These are phyloP conservation scores for Isabelozyma pseudorhagii DNA, from an alignment of 805 yeast genomes.

Conservation along the genomic window DNA sequence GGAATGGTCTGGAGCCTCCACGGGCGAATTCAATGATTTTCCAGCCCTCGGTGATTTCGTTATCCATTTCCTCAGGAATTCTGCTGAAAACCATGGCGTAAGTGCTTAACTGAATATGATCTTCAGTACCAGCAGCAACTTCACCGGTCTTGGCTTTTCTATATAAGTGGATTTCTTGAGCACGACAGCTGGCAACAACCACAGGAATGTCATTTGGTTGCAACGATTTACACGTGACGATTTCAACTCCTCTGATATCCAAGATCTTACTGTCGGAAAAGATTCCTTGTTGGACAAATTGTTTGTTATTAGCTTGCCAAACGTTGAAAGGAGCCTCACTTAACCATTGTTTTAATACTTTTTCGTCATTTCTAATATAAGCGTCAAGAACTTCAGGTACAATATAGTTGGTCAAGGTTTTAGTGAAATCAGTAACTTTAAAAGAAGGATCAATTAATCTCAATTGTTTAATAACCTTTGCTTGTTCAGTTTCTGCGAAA, in stretches of 20 bases:
- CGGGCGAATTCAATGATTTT: constrained; percentile 90
- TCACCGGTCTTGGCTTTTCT: constrained; percentile 90
- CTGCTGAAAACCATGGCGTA: constrained; percentile 96
- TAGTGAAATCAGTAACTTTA: constrained; percentile 71
- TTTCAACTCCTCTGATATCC: constrained; percentile 93
- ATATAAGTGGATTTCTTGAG: constrained; percentile 90
- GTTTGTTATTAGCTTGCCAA: constrained; percentile 90
- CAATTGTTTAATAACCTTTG: constrained; percentile 84
- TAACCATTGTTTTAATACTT: constrained; percentile 82
- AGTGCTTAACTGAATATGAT: constrained; percentile 86
- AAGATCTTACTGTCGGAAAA: constrained; percentile 88
- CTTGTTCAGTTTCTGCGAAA: constrained; percentile 95
- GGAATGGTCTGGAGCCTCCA: constrained; percentile 85
- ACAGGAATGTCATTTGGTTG: constrained; percentile 94
- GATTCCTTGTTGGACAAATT: constrained; percentile 84
- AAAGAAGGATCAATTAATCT: constrained; percentile 88
- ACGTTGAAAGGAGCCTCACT: constrained; percentile 96
- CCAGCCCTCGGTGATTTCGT: constrained; percentile 96
- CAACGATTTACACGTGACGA: constrained; percentile 79
- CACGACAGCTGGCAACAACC: constrained; percentile 89
- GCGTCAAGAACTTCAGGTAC: constrained; percentile 96
- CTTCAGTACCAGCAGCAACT: constrained; percentile 93
- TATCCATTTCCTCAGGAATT: constrained; percentile 86
- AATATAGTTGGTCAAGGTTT: constrained; percentile 84
- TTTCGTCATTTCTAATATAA: constrained; percentile 86